Conservation (phyloP, 371 early-diverging fungal genomes). For the Dinochytrium kinnereticum region DNA sequence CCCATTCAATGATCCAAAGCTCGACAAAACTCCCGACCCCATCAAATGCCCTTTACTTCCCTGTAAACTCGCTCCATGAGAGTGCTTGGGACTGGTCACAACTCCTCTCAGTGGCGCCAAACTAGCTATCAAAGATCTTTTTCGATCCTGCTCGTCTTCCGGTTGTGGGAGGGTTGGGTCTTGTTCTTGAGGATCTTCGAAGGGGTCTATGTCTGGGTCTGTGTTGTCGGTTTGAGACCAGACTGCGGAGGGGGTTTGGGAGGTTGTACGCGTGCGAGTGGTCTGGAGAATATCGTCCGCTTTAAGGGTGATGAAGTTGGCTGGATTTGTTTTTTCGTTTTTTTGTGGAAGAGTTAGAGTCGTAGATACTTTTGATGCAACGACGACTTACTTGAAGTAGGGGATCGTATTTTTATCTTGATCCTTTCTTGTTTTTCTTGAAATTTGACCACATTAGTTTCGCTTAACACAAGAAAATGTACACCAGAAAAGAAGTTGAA, state of each 20-base stretch:
- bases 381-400: slow-evolving; percentile 1
- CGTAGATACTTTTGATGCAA: neutral
- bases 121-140: slow-evolving; percentile 18
- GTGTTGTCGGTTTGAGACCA: neutral
- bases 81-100: neutral
- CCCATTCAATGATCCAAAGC: neutral
- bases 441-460: neutral
- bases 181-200: neutral
- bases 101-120: slow-evolving; percentile 22
- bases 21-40: neutral
- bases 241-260: slow-evolving; percentile 8
- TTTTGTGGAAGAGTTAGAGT: neutral
- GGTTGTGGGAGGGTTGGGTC: neutral
- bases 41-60: neutral
- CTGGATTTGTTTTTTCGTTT: neutral
- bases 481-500: too few species aligned
- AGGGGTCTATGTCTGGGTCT: neutral
- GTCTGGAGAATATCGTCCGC: slow-evolving; percentile 1
- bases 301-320: neutral
- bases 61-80: too few species aligned
- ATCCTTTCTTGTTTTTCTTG: neutral
- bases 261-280: neutral
- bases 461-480: too few species aligned
- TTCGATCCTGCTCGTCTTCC: slow-evolving; percentile 28
- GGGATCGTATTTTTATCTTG: slow-evolving; percentile 1